Evolutionary conservation across 768 basidiomycete species (phyloP).

Genomic region (Dacryopinax primogenitus): DNA sequence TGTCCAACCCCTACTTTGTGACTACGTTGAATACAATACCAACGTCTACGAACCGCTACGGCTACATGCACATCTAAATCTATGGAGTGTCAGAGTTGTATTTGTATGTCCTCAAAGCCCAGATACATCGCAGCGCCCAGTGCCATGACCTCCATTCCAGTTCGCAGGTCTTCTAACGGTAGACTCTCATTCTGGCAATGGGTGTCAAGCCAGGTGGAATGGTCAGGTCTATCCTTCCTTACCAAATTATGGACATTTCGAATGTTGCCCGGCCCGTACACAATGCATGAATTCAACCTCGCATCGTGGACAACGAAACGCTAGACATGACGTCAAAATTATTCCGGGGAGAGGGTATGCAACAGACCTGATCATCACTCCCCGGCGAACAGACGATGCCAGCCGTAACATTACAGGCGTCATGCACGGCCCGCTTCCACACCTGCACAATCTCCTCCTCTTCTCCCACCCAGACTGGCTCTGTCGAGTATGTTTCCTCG

Average conservation of each 20-base stretch:
- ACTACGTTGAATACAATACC: too few species aligned
- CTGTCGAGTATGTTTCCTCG: conserved; percentile 13
- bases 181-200: neutral
- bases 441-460: conserved; percentile 9
- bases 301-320: conserved; percentile 14
- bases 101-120: neutral
- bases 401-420: neutral
- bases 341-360: neutral
- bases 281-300: conserved; percentile 8
- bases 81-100: too few species aligned
- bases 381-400: conserved; percentile 13
- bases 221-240: neutral
- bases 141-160: conserved; percentile 3
- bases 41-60: too few species aligned
- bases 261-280: conserved; percentile 12
- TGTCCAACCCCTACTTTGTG: too few species aligned
- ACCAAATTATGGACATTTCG: neutral
- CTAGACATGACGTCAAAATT: neutral
- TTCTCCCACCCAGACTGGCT: conserved; percentile 16
- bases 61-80: too few species aligned
- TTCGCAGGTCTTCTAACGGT: neutral
- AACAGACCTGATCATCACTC: neutral
- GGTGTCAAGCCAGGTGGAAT: neutral
- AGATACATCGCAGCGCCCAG: neutral
- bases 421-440: conserved; percentile 9